Conservation (phyloP, 106 monocot genomes). For the Dioscorea alata region DNA sequence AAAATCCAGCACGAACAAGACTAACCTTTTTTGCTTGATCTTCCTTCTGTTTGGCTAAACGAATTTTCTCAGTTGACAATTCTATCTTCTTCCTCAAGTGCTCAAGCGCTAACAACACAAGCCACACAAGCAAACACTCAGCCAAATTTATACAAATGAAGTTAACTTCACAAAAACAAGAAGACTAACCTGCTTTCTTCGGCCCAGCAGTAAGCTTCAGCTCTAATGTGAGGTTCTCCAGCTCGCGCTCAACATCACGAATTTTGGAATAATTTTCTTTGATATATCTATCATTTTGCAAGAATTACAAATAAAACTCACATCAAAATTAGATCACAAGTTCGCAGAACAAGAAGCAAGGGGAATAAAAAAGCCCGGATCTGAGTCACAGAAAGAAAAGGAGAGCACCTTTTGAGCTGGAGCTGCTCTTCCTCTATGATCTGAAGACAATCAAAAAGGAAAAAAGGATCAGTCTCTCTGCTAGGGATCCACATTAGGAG, state of each 20-base stretch:
- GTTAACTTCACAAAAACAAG: neutral
- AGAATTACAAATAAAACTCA: neutral
- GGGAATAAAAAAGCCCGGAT: constrained; percentile 4
- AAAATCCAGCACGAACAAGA: neutral
- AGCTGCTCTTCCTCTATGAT: constrained; percentile 45
- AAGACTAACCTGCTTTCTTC: constrained; percentile 74
- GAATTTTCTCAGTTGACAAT: constrained; percentile 74
- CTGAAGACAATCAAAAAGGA: constrained; percentile 6
- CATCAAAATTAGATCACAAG: neutral
- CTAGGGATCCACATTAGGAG: neutral
- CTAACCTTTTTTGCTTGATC: constrained; percentile 83
- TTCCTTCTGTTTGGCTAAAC: constrained; percentile 75
- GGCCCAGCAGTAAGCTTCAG: constrained; percentile 98
- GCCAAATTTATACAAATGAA: neutral
- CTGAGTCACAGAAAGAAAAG: constrained; percentile 1
- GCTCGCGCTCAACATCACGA: constrained; percentile 88
- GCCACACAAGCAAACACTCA: constrained; percentile 8
- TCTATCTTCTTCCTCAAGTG: constrained; percentile 94
- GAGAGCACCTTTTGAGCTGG: constrained; percentile 36
- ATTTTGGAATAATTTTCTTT: constrained; percentile 98
- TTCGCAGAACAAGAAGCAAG: neutral
- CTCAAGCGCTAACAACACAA: constrained; percentile 70
- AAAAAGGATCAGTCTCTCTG: neutral
- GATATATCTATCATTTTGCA: constrained; percentile 58
- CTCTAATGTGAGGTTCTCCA: constrained; percentile 78